Conservation (phyloP, 2,329 filamentous ascomycete species). For the Aspergillus carbonarius region DNA sequence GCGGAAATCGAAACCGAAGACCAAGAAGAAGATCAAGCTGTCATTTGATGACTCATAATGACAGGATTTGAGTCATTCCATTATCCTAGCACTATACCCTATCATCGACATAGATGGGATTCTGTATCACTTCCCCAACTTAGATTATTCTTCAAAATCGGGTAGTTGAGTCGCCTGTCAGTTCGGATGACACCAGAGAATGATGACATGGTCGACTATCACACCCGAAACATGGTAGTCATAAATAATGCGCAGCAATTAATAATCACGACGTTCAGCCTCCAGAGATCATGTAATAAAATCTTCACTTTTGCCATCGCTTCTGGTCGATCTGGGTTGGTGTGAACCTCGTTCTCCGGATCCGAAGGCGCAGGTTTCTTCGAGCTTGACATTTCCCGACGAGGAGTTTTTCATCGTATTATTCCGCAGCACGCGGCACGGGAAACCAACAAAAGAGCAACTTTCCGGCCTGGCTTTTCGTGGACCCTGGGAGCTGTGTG, state of each 20-base stretch:
- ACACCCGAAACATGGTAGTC: background rate
- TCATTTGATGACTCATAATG: slow-evolving; percentile 33
- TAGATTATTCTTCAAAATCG: background rate
- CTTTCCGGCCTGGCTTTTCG: slow-evolving; percentile 10
- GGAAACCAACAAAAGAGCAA: slow-evolving; percentile 12
- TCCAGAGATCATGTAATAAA: background rate
- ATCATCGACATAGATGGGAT: background rate
- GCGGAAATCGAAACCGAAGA: slow-evolving; percentile 40
- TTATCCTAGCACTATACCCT: background rate
- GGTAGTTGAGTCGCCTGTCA: background rate
- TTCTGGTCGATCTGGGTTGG: background rate
- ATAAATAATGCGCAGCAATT: slow-evolving; percentile 3
- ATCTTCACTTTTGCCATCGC: background rate
- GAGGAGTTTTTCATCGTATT: slow-evolving; percentile 16
- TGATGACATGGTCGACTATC: background rate
- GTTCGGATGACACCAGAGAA: background rate
- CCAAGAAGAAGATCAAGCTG: slow-evolving; percentile 48
- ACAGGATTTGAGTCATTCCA: slow-evolving; percentile 4
- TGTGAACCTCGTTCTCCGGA: background rate
- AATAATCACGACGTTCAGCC: slow-evolving; percentile 7
- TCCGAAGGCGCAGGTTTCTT: background rate
- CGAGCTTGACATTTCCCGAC: slow-evolving; percentile 3
- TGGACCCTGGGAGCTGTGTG: slow-evolving; percentile 11
- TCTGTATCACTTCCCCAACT: background rate
- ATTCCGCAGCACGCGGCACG: slow-evolving; percentile 14